These are phyloP conservation scores for Albugo candida DNA, from an alignment of 352 stramenopile species.

Conservation along the genomic window DNA sequence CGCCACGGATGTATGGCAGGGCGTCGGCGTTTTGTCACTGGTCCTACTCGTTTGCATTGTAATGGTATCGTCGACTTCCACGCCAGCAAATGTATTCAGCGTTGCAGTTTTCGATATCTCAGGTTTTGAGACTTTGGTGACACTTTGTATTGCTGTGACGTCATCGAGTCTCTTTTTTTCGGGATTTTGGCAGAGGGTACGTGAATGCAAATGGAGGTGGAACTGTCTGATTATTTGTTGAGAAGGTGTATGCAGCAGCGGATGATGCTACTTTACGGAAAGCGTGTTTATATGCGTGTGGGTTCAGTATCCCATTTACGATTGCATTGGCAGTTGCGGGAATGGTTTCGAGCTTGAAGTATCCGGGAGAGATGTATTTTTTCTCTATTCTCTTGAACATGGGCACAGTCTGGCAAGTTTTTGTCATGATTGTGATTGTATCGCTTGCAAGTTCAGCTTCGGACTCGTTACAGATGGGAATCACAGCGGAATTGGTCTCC, in stretches of 20 bases:
- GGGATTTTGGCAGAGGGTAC: constrained; percentile 63
- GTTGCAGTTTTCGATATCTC: constrained; percentile 34
- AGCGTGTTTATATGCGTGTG: constrained; percentile 19
- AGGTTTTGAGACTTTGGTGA: constrained; percentile 56
- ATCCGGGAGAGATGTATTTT: constrained; percentile 34
- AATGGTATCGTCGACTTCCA: constrained; percentile 31
- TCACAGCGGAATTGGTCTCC: constrained; percentile 44
- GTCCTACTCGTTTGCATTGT: constrained; percentile 37
- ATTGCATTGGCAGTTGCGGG: constrained; percentile 36
- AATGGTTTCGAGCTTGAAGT: constrained; percentile 51
- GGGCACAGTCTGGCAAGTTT: constrained; percentile 36
- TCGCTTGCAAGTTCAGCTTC: constrained; percentile 37
- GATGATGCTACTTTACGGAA: constrained; percentile 32
- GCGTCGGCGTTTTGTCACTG: constrained; percentile 32
- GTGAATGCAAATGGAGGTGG: constrained; percentile 18
- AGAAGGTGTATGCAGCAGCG: constrained; percentile 29
- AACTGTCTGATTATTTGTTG: neutral
- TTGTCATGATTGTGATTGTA: constrained; percentile 46
- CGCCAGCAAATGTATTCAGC: constrained; percentile 28
- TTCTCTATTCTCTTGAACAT: constrained; percentile 61
- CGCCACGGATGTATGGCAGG: constrained; percentile 55
- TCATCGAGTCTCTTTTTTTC: constrained; percentile 61
- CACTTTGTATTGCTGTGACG: constrained; percentile 38
- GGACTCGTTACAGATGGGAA: constrained; percentile 58
- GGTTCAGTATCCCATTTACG: constrained; percentile 48